Evolutionary conservation across 2,329 filamentous ascomycete genomes (phyloP), one percentile per base, ranked within the genome.

Genomic region (Trichoderma lentiforme): DNA sequence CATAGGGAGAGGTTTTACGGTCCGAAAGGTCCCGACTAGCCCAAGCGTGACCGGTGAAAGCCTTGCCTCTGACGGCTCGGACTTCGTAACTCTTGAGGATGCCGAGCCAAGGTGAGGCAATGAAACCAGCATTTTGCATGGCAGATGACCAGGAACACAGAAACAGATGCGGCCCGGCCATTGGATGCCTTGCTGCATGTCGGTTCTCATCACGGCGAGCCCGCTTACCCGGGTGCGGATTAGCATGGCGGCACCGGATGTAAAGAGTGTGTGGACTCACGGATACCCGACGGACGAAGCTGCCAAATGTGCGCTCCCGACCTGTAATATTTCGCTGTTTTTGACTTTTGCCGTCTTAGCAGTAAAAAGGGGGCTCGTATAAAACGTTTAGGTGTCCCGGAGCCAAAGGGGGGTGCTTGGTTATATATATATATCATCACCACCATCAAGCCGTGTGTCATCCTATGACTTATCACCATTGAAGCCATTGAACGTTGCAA

Each of bases 21-120:
- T 28, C 66, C 66, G 66, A 51, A 70, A 62, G 66, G 18, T 70
- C 26, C 66, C 66, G 66, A 70, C 57, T 36, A 61, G 66, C 11
- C 63, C 9, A 57, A 28, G 51, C 51, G 7, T 39, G 61, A 63
- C 28, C 26, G 12, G 32, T 34, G 11, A 28, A 21, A 47, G 47
- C 18, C 57, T 56, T 28, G 63, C 39, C 62, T 21, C 26, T 51
- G 26, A n/a, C 39, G 39, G 39, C 32, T 68, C 65, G 65, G 65
- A 47, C 65, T 47, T 60, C 36, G 65, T 60, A 34, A 4, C 21
- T 32, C 24, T 18, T 28, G 34, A 30, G 28, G 66, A 53, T 61
- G 39, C 28, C 21, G 34, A 24, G 47, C 47, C 47, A 53, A 53
- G 47, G 47, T 53, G 57, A 60, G 8, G 57, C 28, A 28, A 36